Base-by-base conservation (phyloP, 768 basidiomycete species). In the Omphalotus guepiniiformis region DNA sequence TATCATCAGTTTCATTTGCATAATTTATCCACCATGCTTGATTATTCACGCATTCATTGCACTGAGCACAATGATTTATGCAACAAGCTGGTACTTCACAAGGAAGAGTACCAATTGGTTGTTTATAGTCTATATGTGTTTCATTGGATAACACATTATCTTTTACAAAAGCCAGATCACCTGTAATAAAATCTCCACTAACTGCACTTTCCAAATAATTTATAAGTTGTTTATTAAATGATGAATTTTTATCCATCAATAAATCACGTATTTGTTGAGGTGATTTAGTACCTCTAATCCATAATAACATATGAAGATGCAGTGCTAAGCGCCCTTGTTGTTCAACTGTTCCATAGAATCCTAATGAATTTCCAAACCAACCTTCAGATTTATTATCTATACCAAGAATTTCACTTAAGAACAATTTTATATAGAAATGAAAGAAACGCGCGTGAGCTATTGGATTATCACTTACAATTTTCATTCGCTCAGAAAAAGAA, bases 341-440 rank as follows among this genome's bases (percentile, higher is more conserved):
- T 32, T 62, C 57, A 5, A 62, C 60, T 1, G 57, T 62, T 11
- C 57, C 60, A 53, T 62, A 62, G 30, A 57, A 58, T 0, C 39
- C 50, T 2, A 26, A 16, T n/a, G 55, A 55, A 0, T 46, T 11
- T 4, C 60, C 58, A 44, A 49, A 56, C 13, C 49, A 13, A 34
- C 57, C 51, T 1, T 3, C 19, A 18, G 44, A 25, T 38, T 47
- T 35, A 16, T 13, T 43, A 13, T 53, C 35, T 15, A 30, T 13
- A 1, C 51, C 45, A 1, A 58, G 35, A 2, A 55, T 38, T 43
- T 55, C 41, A 21, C 39, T 50, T 13, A 59, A 25, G 47, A 59
- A 59, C 11, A 44, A 12, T 4, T 50, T 22, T n/a, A 57, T 49
- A 39, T 55, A 42, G 11, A 52, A 49, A 27, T 59, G 29, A 41